Evolutionary conservation across 768 basidiomycete species (phyloP).

Genomic region (Hirschioporus abietinus): DNA sequence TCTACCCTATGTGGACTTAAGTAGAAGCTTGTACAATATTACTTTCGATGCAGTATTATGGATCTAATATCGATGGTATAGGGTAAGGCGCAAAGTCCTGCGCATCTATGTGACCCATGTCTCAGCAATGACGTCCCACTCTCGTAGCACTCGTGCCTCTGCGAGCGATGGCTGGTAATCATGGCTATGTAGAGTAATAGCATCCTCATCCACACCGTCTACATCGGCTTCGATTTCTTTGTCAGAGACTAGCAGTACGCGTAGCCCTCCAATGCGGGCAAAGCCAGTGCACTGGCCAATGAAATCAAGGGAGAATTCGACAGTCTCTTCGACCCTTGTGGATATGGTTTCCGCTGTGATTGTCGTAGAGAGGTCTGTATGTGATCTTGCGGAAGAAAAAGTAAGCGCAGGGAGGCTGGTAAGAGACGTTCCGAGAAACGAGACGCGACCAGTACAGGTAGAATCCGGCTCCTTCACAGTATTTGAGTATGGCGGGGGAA

Average conservation of each 20-base stretch:
- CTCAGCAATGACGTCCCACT: conserved; percentile 69
- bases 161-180: conserved; percentile 15
- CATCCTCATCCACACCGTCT: conserved; percentile 17
- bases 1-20: neutral
- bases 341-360: conserved; percentile 9
- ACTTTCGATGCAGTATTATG: neutral
- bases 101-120: conserved; percentile 44
- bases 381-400: conserved; percentile 21
- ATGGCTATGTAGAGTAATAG: conserved; percentile 7
- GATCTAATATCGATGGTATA: neutral
- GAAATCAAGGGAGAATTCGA: conserved; percentile 62
- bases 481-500: neutral
- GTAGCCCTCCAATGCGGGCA: conserved; percentile 59
- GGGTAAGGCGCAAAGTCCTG: neutral
- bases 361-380: conserved; percentile 4
- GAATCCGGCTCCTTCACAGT: neutral
- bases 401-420: conserved; percentile 40
- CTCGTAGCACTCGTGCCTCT: conserved; percentile 51
- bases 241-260: conserved; percentile 63
- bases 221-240: conserved; percentile 32
- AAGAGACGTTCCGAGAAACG: conserved; percentile 48
- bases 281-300: conserved; percentile 57
- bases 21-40: conserved; percentile 2
- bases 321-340: conserved; percentile 33
- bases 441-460: conserved; percentile 21